These are phyloP conservation scores for Xanthoconium separans DNA, from an alignment of 1,284 basidiomycete species.

Conservation along the genomic window DNA sequence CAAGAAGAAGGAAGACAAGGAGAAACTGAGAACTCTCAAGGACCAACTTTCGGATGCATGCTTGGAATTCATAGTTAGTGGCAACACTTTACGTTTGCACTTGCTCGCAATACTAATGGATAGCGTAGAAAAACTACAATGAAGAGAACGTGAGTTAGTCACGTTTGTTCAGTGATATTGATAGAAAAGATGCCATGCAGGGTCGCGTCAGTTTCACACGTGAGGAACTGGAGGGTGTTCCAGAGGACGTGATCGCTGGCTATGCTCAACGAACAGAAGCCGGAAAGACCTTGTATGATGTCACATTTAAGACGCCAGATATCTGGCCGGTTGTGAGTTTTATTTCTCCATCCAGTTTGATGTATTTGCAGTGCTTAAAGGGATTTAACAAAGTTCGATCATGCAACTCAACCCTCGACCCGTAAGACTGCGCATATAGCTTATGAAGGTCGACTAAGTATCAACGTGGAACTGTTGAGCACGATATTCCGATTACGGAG, in stretches of 20 bases:
- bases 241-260: constrained; percentile 72
- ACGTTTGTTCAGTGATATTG: background rate
- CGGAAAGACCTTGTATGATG: constrained; percentile 58
- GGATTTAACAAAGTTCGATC: too few species aligned
- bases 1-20: constrained; percentile 55
- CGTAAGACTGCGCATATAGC: too few species aligned
- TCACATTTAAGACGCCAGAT: constrained; percentile 58
- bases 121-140: constrained; percentile 75
- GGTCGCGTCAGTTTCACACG: constrained; percentile 61
- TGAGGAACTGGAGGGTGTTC: constrained; percentile 77
- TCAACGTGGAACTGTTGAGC: constrained; percentile 69
- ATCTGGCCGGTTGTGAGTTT: constrained; percentile 69
- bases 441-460: constrained; percentile 57
- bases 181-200: constrained; percentile 34
- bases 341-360: background rate
- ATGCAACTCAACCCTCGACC: too few species aligned
- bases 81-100: background rate
- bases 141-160: constrained; percentile 65
- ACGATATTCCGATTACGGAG: constrained; percentile 68
- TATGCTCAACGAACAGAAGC: constrained; percentile 63
- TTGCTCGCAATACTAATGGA: background rate
- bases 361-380: too few species aligned
- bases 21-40: constrained; percentile 55
- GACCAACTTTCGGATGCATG: constrained; percentile 71
- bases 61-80: constrained; percentile 59